These are phyloP conservation scores for Priceomyces fermenticarens DNA, from an alignment of 805 yeast genomes.

Conservation along the genomic window DNA sequence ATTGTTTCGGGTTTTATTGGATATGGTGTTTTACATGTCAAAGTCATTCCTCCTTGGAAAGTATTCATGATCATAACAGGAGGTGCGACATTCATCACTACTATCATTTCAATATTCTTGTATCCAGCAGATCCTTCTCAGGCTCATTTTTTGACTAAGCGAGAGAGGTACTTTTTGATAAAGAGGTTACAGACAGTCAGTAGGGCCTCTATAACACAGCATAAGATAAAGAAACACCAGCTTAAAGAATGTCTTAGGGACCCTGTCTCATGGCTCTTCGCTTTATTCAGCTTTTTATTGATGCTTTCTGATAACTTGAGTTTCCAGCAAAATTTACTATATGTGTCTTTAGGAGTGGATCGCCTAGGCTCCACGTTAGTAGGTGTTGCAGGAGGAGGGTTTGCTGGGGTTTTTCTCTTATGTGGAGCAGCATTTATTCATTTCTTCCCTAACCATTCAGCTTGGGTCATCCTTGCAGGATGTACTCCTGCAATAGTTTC, in stretches of 20 bases:
- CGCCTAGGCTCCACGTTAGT: slow-evolving; percentile 49
- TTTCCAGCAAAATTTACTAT: slow-evolving; percentile 6
- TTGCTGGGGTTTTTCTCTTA: slow-evolving; percentile 38
- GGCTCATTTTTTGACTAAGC: slow-evolving; percentile 41
- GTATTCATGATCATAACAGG: slow-evolving; percentile 55
- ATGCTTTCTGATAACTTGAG: slow-evolving; percentile 5
- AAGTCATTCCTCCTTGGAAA: slow-evolving; percentile 42
- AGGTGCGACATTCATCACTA: slow-evolving; percentile 39
- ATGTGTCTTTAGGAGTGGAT: slow-evolving; percentile 35
- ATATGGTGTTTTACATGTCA: slow-evolving; percentile 27
- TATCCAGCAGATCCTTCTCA: slow-evolving; percentile 56
- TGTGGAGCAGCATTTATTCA: slow-evolving; percentile 31
- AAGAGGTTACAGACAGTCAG: slow-evolving; percentile 31
- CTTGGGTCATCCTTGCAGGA: slow-evolving; percentile 36
- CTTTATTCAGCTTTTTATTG: background rate
- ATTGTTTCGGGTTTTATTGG: slow-evolving; percentile 50
- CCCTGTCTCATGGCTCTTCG: slow-evolving; percentile 19
- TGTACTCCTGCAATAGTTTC: slow-evolving; percentile 38
- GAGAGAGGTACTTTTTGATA: slow-evolving; percentile 49
- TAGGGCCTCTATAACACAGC: slow-evolving; percentile 32
- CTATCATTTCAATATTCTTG: slow-evolving; percentile 17
- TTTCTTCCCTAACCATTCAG: slow-evolving; percentile 9
- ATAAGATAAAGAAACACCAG: slow-evolving; percentile 43
- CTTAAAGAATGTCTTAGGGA: slow-evolving; percentile 46
- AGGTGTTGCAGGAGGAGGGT: slow-evolving; percentile 53